phyloP scores from a whole-genome alignment of 129 eudicot genomes.

The Flaveria brownii region DNA sequence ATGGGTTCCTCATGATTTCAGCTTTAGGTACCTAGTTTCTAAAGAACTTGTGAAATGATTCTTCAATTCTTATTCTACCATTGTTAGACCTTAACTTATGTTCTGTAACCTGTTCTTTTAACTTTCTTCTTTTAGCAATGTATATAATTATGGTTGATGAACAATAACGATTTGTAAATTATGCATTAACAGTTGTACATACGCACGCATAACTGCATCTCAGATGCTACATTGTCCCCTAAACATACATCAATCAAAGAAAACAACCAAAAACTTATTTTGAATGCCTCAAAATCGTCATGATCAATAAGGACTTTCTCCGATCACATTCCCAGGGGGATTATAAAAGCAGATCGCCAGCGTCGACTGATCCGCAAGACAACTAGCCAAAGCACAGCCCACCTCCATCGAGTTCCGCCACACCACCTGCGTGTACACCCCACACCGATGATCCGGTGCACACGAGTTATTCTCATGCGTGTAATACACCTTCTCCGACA shows the following conservation, averaged over 20 bases:
- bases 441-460: slow-evolving; percentile 59
- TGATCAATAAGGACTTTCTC: slow-evolving; percentile 73
- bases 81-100: background rate
- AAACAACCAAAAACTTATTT: slow-evolving; percentile 21
- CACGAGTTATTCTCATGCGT: slow-evolving; percentile 63
- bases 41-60: slow-evolving; percentile 71
- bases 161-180: slow-evolving; percentile 3
- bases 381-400: slow-evolving; percentile 75
- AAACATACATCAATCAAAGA: background rate
- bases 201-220: slow-evolving; percentile 20
- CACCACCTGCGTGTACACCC: slow-evolving; percentile 93
- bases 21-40: slow-evolving; percentile 73
- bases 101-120: background rate
- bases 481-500: slow-evolving; percentile 68
- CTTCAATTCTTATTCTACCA: background rate
- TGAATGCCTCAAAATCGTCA: background rate
- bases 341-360: slow-evolving; percentile 79
- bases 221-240: slow-evolving; percentile 23
- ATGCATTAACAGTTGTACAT: slow-evolving; percentile 16
- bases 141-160: background rate
- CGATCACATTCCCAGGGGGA: slow-evolving; percentile 88
- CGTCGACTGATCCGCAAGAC: slow-evolving; percentile 48
- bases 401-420: slow-evolving; percentile 71
- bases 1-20: slow-evolving; percentile 78
- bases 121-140: background rate